Conservation (phyloP, 495 filamentous ascomycete genomes). For the Mytilinidion resinicola region DNA sequence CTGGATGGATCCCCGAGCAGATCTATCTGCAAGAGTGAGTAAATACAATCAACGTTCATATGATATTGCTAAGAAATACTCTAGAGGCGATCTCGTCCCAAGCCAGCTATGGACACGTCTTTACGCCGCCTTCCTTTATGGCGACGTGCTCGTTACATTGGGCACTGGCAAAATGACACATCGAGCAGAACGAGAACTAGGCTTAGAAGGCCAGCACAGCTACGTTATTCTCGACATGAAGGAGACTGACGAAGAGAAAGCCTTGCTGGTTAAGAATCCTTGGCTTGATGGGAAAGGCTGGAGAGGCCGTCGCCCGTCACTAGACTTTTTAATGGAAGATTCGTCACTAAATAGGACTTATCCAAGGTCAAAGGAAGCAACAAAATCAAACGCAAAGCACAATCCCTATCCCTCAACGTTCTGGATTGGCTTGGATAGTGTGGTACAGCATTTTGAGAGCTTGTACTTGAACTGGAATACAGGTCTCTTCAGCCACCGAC, state of each 20-base stretch:
- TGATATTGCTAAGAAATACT: constrained; percentile 3
- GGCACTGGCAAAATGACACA: constrained; percentile 76
- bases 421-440: constrained; percentile 82
- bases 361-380: too few species aligned
- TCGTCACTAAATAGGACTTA: too few species aligned
- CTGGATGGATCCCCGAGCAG: constrained; percentile 96
- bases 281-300: constrained; percentile 78
- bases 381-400: background rate
- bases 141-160: constrained; percentile 81
- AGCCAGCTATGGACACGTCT: constrained; percentile 73
- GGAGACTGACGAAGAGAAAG: constrained; percentile 53
- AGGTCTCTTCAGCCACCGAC: constrained; percentile 65
- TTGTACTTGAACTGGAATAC: constrained; percentile 98
- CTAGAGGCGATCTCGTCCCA: constrained; percentile 47
- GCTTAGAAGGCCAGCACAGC: constrained; percentile 82
- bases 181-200: constrained; percentile 69
- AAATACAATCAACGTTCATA: background rate
- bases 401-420: constrained; percentile 42
- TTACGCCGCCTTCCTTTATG: constrained; percentile 62
- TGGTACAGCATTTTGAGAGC: constrained; percentile 86
- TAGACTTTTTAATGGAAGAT: too few species aligned
- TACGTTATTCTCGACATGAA: constrained; percentile 84
- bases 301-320: constrained; percentile 42
- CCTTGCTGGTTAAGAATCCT: constrained; percentile 87
- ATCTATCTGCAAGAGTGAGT: constrained; percentile 70